Conservation (phyloP, 2,329 filamentous ascomycete species). For the Colletotrichum sp. region DNA sequence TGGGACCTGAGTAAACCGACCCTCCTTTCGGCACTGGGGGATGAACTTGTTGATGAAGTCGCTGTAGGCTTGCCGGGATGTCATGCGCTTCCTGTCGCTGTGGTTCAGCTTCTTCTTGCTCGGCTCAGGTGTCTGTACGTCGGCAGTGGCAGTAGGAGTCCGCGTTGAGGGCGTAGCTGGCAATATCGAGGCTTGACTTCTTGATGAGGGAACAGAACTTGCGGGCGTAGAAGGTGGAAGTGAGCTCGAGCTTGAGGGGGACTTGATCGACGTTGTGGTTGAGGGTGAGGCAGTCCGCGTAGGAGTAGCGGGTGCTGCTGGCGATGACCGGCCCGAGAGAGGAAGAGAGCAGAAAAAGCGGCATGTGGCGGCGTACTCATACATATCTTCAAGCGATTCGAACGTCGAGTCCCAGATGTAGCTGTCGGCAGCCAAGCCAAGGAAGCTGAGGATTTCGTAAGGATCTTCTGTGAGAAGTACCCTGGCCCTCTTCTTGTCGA, state of each 20-base stretch:
- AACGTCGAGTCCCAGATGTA: slow-evolving; percentile 62
- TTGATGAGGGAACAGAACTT: background rate
- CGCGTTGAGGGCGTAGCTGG: background rate
- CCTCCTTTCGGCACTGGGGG: slow-evolving; percentile 51
- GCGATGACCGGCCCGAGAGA: slow-evolving; percentile 21
- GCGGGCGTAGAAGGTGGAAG: background rate
- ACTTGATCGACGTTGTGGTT: background rate
- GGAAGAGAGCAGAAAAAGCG: slow-evolving; percentile 60
- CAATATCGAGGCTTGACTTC: background rate
- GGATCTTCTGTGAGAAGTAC: slow-evolving; percentile 67
- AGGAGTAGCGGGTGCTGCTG: background rate
- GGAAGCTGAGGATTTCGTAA: slow-evolving; percentile 60
- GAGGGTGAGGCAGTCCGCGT: background rate
- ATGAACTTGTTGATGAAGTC: slow-evolving; percentile 69
- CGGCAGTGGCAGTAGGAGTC: background rate
- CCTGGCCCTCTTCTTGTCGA: slow-evolving; percentile 60
- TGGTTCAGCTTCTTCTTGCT: slow-evolving; percentile 46
- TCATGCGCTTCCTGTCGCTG: slow-evolving; percentile 63
- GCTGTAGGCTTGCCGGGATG: slow-evolving; percentile 60
- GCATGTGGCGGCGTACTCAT: slow-evolving; percentile 63
- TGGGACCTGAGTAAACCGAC: slow-evolving; percentile 33
- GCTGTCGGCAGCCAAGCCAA: slow-evolving; percentile 58
- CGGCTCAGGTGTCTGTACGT: slow-evolving; percentile 26
- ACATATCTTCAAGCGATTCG: slow-evolving; percentile 57
- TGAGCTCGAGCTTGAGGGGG: background rate